A percentile compares a stretch with the other conserved stretches of the same genome.
phyloP scores from a whole-genome alignment of 345 rosid genomes.

The Melaleuca quinquenervia region DNA sequence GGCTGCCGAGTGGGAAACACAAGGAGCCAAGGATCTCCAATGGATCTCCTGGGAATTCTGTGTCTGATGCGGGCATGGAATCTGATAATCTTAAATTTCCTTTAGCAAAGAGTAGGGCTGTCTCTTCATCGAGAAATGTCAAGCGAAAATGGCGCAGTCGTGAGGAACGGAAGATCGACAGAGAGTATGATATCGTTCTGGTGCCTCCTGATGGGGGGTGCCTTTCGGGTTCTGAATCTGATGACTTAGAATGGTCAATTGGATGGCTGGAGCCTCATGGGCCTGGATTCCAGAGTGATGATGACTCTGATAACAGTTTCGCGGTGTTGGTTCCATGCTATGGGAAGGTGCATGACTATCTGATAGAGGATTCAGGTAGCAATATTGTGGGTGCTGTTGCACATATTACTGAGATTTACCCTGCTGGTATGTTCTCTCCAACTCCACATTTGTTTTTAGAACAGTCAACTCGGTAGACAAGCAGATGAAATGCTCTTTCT shows the following conservation, averaged over 20 bases:
- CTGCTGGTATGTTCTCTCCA: slow-evolving; percentile 25
- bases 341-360: slow-evolving; percentile 23
- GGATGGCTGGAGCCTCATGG: slow-evolving; percentile 88
- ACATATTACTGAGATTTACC: slow-evolving; percentile 26
- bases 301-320: slow-evolving; percentile 49
- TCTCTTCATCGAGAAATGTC: slow-evolving; percentile 42
- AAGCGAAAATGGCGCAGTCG: slow-evolving; percentile 61
- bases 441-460: neutral
- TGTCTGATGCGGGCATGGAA: slow-evolving; percentile 38
- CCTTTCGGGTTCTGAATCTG: slow-evolving; percentile 68
- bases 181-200: slow-evolving; percentile 59
- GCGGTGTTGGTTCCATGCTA: slow-evolving; percentile 73
- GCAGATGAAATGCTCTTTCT: neutral
- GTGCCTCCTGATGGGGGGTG: slow-evolving; percentile 76
- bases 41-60: slow-evolving; percentile 25
- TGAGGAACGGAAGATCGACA: slow-evolving; percentile 57
- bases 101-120: slow-evolving; percentile 16
- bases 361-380: slow-evolving; percentile 15
- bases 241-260: slow-evolving; percentile 60
- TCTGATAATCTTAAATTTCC: slow-evolving; percentile 53
- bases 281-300: slow-evolving; percentile 45
- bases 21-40: slow-evolving; percentile 31
- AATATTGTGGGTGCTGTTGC: slow-evolving; percentile 28
- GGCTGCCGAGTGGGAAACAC: slow-evolving; percentile 54
- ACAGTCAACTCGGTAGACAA: neutral